Percentiles rank a stretch among this genome's conserved stretches.
Evolutionary conservation across 768 basidiomycete genomes (phyloP).

Genomic region (Tulasnella sp.): DNA sequence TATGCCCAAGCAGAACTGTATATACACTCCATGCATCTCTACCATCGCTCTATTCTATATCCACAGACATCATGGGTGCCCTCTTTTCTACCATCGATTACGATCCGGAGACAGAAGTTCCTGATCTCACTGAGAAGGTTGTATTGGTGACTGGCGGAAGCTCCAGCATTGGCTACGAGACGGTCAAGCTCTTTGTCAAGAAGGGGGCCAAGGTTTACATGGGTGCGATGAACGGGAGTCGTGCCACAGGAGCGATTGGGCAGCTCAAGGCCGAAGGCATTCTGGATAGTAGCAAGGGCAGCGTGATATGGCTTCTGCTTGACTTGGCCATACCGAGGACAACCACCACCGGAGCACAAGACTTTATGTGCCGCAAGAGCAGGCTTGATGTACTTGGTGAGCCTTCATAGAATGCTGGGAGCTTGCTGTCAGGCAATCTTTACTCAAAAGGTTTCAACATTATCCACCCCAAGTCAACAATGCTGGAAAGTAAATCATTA

Average conservation of each 20-base stretch:
- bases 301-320: constrained; percentile 40
- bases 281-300: constrained; percentile 32
- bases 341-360: constrained; percentile 39
- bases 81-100: constrained; percentile 19
- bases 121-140: constrained; percentile 41
- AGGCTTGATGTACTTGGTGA: constrained; percentile 45
- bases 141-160: constrained; percentile 48
- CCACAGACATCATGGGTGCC: not conserved
- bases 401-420: constrained; percentile 18
- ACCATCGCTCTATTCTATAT: too few relatives aligned
- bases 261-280: constrained; percentile 36
- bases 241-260: constrained; percentile 39
- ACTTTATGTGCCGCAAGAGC: constrained; percentile 38
- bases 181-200: constrained; percentile 40
- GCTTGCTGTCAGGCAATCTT: not conserved
- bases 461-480: constrained; percentile 38
- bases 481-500: constrained; percentile 34
- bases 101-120: constrained; percentile 32
- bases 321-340: constrained; percentile 40
- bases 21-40: too few relatives aligned
- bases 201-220: constrained; percentile 49
- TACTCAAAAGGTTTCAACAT: not conserved
- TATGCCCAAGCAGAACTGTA: too few relatives aligned
- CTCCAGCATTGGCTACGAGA: constrained; percentile 39
- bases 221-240: constrained; percentile 38